Evolutionary conservation across 108 stramenopile genomes (phyloP), one percentile per base, ranked within the genome.

Genomic region (Fistulifera pelliculosa): DNA sequence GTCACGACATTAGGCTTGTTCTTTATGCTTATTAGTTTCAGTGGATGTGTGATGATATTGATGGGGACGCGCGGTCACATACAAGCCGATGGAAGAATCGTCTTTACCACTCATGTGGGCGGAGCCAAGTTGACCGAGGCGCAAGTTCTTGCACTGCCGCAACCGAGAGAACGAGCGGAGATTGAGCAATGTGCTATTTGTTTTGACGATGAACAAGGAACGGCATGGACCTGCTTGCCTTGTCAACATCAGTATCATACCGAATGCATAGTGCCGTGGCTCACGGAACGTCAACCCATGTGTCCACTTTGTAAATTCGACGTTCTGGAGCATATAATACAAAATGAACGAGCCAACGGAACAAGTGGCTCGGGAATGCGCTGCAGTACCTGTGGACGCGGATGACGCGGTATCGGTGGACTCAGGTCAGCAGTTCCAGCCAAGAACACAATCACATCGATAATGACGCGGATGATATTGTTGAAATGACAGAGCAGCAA

Each of bases 221-320:
- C 58, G 22, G 43, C 62, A 1, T 59, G 89, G 13, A 73, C 80
- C 39, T 64, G 82, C n/a, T 52, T 96, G 28, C 90, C 92, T 0
- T 96, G 95, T 59, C 56, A 66, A 3, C 95, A 96, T 64, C 45
- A 66, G 38, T 96, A 88, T 65, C 95, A 96, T 61, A 65, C 65
- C 24, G 78, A 87, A 13, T 96, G 95, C 62, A 77, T 96, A 23
- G 71, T 93, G 23, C 88, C 84, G 0, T 96, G 95, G 95, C 66
- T 96, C 60, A 88, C 85, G 15, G 77, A 85, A 62, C 70, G 84
- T 24, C 77, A 80, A 56, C 56, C 84, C 13, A 76, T 69, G 8
- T 92, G 90, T 60, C 90, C 90, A 10, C 71, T 92, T 15, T 92
- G 90, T 59, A 91, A 91, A 39, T 61, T 51, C 43, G 76, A 77